Base-by-base conservation (phyloP, 2,329 filamentous ascomycete species). In the Aspergillus pseudoterreus region DNA sequence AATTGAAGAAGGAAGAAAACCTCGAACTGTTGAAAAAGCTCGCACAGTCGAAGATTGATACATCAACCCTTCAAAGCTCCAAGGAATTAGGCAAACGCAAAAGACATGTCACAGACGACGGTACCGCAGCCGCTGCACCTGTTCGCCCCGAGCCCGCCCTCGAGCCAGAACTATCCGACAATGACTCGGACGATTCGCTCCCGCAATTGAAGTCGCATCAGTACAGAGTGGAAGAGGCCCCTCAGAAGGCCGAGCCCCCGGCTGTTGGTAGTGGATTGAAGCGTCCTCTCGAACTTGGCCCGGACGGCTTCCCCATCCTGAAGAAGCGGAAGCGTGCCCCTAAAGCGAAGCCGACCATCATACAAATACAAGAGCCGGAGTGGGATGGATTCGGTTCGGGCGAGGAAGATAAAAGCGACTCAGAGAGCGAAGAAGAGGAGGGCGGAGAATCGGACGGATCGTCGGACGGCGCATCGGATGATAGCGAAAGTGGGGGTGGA, bases 1-100 rank as follows among this genome's bases (percentile, higher is more conserved):
- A 99, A 78, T 77, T 99, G 43, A 88, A 86, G 70, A 96, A 95
- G 70, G 94, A 99, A 66, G 92, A 97, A 70, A 95, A 90, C 63
- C 79, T 89, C 24, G 87, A 85, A 51, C 76, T 99, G 27, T 79
- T 97, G 61, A 88, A 88, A 66, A 92, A 94, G 67, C 79, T 99
- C 22, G 88, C 89, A 15, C 79, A 83, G 54, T 80, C 83, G 49
- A 91, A 87, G 64, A 82, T 94, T 59, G 92, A 97, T 67, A 95
- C 90, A 1, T 89, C 82, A 55, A 75, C 90, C 17, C 86, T 95
- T 55, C 80, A 84, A 52, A 96, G 90, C 68, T 88, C 87, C 47
- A 88, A 83, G 59, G 83, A 84, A 51, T 73, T 97, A 8, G 92
- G 92, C 1, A 73, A 83, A 86, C 59, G 82, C 78, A 48, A 84